Evolutionary conservation across 805 yeast species (phyloP).

Genomic region (Starmerella bombi): DNA sequence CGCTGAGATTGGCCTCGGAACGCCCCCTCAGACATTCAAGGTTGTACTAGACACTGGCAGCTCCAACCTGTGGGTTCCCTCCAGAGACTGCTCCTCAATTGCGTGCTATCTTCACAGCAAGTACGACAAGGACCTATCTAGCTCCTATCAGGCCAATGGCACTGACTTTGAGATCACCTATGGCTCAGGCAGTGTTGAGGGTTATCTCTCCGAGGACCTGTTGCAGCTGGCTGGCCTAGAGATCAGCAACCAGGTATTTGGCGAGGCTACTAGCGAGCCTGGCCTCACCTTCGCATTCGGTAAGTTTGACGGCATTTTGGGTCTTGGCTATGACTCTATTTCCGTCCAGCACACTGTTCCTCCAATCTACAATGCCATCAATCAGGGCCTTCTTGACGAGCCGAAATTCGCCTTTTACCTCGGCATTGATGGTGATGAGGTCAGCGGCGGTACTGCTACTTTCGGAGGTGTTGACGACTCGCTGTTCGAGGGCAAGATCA

Average conservation of each 20-base stretch:
- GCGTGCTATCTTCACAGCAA: slow-evolving; percentile 92
- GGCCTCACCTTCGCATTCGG: slow-evolving; percentile 98
- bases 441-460: slow-evolving; percentile 91
- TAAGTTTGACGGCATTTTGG: slow-evolving; percentile 94
- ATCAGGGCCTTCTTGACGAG: slow-evolving; percentile 67
- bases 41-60: slow-evolving; percentile 95
- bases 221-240: slow-evolving; percentile 69
- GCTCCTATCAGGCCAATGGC: slow-evolving; percentile 78
- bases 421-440: slow-evolving; percentile 55
- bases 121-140: slow-evolving; percentile 73
- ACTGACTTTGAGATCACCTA: slow-evolving; percentile 72
- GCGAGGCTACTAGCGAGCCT: slow-evolving; percentile 95
- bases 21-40: slow-evolving; percentile 87
- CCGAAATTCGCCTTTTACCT: slow-evolving; percentile 82
- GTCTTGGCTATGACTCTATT: slow-evolving; percentile 85
- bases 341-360: slow-evolving; percentile 84
- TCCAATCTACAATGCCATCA: slow-evolving; percentile 81
- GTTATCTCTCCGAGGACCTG: slow-evolving; percentile 79
- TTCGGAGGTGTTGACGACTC: slow-evolving; percentile 85
- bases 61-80: slow-evolving; percentile 94
- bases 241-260: slow-evolving; percentile 84
- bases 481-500: slow-evolving; percentile 67
- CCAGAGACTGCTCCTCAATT: slow-evolving; percentile 74
- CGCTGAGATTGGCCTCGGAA: slow-evolving; percentile 81
- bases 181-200: slow-evolving; percentile 88